Percentiles rank a stretch among this genome's conserved stretches.
These are phyloP conservation scores for Bolboschoenus planiculmis DNA, from an alignment of 176 grass and related monocot species.

Conservation along the genomic window DNA sequence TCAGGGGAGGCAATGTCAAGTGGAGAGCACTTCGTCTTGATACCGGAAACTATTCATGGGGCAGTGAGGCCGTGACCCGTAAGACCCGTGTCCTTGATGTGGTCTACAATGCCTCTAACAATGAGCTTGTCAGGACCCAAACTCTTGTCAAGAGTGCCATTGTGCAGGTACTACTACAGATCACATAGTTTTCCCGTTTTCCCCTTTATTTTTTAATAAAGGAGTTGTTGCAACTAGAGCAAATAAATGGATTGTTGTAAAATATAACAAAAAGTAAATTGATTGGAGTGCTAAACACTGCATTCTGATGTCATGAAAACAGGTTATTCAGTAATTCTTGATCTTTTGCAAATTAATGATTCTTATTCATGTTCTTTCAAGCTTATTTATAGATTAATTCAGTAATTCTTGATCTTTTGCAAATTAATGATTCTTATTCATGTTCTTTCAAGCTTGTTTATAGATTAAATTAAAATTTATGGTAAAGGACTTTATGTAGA, in stretches of 20 bases:
- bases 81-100: conserved; percentile 29
- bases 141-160: conserved; percentile 31
- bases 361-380: neutral
- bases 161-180: conserved; percentile 7
- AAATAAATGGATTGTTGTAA: neutral
- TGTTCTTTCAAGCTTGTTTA: neutral
- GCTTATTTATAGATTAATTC: neutral
- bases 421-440: too few species aligned
- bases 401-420: neutral
- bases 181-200: neutral
- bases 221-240: neutral
- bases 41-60: conserved; percentile 31
- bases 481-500: neutral
- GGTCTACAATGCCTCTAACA: conserved; percentile 32
- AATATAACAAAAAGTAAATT: neutral
- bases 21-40: conserved; percentile 37
- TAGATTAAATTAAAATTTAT: neutral
- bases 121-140: conserved; percentile 33
- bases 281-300: neutral
- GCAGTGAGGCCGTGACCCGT: conserved; percentile 31
- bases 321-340: neutral
- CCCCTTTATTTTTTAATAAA: neutral
- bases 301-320: neutral
- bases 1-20: conserved; percentile 36
- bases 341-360: neutral